Evolutionary conservation across 805 yeast species (phyloP).

Genomic region (Wickerhamiella dianesei): DNA sequence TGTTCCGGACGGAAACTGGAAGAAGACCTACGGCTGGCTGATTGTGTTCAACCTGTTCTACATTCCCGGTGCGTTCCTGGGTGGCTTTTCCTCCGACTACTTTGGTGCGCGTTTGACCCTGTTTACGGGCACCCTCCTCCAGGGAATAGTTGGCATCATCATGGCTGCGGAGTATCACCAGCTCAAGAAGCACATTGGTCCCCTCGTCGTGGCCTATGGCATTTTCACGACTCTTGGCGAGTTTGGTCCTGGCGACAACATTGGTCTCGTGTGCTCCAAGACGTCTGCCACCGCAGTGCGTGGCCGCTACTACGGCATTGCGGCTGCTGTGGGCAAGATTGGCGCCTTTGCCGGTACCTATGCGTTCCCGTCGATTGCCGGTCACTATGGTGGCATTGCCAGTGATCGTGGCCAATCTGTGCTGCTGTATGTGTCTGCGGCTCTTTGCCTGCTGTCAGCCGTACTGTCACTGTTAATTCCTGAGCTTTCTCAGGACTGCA

Average conservation of each 20-base stretch:
- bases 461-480: constrained; percentile 62
- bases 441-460: constrained; percentile 63
- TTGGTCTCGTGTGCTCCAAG: constrained; percentile 77
- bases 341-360: constrained; percentile 90
- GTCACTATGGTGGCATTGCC: constrained; percentile 38
- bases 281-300: constrained; percentile 77
- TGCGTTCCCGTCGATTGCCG: constrained; percentile 70
- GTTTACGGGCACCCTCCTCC: constrained; percentile 51
- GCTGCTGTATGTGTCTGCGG: constrained; percentile 72
- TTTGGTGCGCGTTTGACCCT: constrained; percentile 83
- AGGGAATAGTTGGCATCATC: constrained; percentile 67
- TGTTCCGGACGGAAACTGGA: constrained; percentile 44
- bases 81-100: constrained; percentile 76
- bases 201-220: constrained; percentile 77
- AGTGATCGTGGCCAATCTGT: constrained; percentile 48
- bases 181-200: constrained; percentile 52
- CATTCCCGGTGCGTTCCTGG: constrained; percentile 78
- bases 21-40: constrained; percentile 82
- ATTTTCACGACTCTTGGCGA: constrained; percentile 80
- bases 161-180: constrained; percentile 60
- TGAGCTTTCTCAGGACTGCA: constrained; percentile 68
- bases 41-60: constrained; percentile 78
- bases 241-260: constrained; percentile 88
- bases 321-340: constrained; percentile 82
- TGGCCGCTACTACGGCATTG: constrained; percentile 82